Evolutionary conservation across 2,329 filamentous ascomycete genomes (phyloP).

Genomic region (Epichloe sibirici): DNA sequence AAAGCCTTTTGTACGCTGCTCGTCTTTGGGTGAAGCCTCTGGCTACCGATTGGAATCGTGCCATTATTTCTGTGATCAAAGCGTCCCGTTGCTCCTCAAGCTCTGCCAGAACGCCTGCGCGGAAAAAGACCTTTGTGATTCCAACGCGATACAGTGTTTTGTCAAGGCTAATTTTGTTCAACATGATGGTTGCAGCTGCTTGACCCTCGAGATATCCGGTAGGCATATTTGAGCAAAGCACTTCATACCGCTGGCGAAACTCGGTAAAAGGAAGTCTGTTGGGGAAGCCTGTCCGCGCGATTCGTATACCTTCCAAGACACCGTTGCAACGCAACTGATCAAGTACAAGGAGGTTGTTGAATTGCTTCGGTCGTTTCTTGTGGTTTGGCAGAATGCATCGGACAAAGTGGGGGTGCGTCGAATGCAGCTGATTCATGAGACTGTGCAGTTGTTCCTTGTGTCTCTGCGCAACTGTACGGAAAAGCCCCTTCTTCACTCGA

Average conservation of each 20-base stretch:
- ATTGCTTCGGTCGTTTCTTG: constrained; percentile 90
- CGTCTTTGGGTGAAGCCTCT: constrained; percentile 82
- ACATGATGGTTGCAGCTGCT: constrained; percentile 69
- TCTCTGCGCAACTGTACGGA: constrained; percentile 89
- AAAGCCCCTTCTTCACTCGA: constrained; percentile 91
- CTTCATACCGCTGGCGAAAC: constrained; percentile 91
- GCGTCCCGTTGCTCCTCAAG: constrained; percentile 91
- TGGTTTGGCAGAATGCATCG: constrained; percentile 96
- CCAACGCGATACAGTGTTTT: constrained; percentile 82
- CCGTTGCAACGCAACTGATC: constrained; percentile 98
- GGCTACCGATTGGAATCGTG: constrained; percentile 81
- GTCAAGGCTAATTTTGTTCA: constrained; percentile 80
- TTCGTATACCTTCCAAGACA: constrained; percentile 96
- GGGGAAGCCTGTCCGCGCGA: constrained; percentile 91
- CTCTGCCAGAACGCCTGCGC: constrained; percentile 88
- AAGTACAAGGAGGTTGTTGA: constrained; percentile 82
- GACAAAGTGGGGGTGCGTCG: constrained; percentile 95
- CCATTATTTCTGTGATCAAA: constrained; percentile 88
- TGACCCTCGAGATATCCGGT: constrained; percentile 88
- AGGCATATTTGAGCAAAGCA: constrained; percentile 78
- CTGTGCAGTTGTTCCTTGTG: constrained; percentile 99
- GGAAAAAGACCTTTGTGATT: constrained; percentile 95
- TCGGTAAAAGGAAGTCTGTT: constrained; percentile 87
- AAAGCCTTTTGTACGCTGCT: constrained; percentile 83
- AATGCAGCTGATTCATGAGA: constrained; percentile 86